These are phyloP conservation scores for Dipsacomyces acuminosporus DNA, from an alignment of 371 early-diverging fungal species.

Conservation along the genomic window DNA sequence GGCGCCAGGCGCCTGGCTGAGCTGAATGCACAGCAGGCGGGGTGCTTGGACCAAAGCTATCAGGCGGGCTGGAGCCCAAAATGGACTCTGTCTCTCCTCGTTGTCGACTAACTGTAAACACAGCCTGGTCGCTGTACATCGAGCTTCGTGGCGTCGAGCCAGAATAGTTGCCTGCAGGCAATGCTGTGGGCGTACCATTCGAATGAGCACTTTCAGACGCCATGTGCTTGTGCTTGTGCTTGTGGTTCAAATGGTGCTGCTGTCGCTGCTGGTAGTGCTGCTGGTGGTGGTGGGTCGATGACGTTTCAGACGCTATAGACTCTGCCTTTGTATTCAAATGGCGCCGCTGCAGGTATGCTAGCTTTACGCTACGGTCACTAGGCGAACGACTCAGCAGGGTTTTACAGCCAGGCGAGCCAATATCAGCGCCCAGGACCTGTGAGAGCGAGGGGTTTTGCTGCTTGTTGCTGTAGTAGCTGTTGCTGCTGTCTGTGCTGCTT, in stretches of 20 bases:
- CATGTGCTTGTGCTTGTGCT: slow-evolving; percentile 16
- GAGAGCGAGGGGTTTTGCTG: slow-evolving; percentile 8
- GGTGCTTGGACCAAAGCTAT: not conserved
- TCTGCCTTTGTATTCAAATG: slow-evolving; percentile 13
- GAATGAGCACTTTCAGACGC: slow-evolving; percentile 5
- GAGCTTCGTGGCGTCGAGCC: slow-evolving; percentile 17
- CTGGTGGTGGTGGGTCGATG: slow-evolving; percentile 8
- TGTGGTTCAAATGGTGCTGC: slow-evolving; percentile 1
- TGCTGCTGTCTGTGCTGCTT: not conserved
- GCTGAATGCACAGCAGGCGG: slow-evolving; percentile 13
- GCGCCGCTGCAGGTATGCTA: slow-evolving; percentile 10
- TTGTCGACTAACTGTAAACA: slow-evolving; percentile 16
- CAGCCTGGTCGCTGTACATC: slow-evolving; percentile 25
- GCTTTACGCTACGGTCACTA: slow-evolving; percentile 22
- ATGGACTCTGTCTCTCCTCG: slow-evolving; percentile 10
- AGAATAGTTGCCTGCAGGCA: slow-evolving; percentile 1
- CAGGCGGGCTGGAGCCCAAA: no score
- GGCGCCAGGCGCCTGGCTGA: not conserved
- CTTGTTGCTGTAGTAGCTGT: not conserved
- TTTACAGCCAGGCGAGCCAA: not conserved
- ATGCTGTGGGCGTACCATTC: slow-evolving; percentile 1
- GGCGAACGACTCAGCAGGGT: slow-evolving; percentile 19
- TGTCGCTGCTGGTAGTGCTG: slow-evolving; percentile 17
- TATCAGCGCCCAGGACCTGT: slow-evolving; percentile 3
- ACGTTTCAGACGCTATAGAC: slow-evolving; percentile 21